Evolutionary conservation across 2,329 filamentous ascomycete species (phyloP).

Genomic region (Metarhizium brunneum): DNA sequence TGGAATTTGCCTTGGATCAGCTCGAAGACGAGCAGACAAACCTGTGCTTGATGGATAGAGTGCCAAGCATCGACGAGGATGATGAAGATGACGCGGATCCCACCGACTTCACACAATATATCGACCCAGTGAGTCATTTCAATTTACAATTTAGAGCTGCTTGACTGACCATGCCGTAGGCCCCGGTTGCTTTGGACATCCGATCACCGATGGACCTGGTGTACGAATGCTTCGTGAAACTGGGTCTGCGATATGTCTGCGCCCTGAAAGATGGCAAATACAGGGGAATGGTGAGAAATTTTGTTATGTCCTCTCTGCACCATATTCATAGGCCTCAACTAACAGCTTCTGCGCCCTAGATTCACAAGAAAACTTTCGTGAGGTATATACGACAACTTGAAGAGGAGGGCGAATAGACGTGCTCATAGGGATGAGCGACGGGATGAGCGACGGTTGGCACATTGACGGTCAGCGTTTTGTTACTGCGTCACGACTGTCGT

Average conservation of each 20-base stretch:
- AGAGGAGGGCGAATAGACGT: conserved; percentile 27
- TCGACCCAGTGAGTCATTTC: conserved; percentile 61
- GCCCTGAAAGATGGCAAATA: conserved; percentile 77
- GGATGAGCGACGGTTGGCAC: background rate
- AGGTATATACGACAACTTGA: conserved; percentile 85
- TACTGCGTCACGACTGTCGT: background rate
- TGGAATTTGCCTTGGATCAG: conserved; percentile 85
- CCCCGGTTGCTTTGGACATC: conserved; percentile 81
- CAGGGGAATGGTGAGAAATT: conserved; percentile 65
- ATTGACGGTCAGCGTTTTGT: background rate
- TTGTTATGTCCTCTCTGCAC: background rate
- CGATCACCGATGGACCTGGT: conserved; percentile 88
- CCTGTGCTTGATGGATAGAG: conserved; percentile 73
- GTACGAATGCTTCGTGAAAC: conserved; percentile 92
- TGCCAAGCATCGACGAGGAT: conserved; percentile 53
- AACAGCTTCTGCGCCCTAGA: conserved; percentile 30
- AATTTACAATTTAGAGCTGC: no score
- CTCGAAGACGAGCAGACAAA: conserved; percentile 64
- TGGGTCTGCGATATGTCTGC: conserved; percentile 87
- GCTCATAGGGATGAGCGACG: background rate
- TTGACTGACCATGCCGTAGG: conserved; percentile 32
- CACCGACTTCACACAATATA: conserved; percentile 81
- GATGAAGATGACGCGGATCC: conserved; percentile 54
- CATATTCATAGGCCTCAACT: conserved; percentile 6
- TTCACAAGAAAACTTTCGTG: conserved; percentile 95